Conservation (phyloP, 1,284 basidiomycete genomes). For the Phylloboletellus chloephorus region DNA sequence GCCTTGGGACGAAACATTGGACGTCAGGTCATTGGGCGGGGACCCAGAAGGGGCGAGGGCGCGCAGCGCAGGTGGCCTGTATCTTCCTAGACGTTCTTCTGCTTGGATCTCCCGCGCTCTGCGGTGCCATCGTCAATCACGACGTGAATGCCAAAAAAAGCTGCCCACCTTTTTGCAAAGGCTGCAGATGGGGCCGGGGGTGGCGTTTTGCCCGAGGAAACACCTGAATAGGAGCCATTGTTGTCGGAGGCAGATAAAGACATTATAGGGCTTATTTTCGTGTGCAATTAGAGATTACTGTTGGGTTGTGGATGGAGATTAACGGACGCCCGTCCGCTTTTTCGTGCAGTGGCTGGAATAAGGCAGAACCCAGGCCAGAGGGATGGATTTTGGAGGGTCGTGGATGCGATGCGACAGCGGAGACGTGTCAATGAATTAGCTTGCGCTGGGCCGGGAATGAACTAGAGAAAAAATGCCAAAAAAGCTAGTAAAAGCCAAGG, state of each 20-base stretch:
- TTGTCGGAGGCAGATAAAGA: slow-evolving; percentile 80
- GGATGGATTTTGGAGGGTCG: slow-evolving; percentile 25
- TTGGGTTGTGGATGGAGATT: slow-evolving; percentile 44
- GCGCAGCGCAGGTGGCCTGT: slow-evolving; percentile 76
- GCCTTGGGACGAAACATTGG: slow-evolving; percentile 49
- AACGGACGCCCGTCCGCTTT: slow-evolving; percentile 33
- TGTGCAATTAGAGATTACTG: slow-evolving; percentile 78
- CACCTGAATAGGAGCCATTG: slow-evolving; percentile 70
- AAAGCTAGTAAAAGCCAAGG: slow-evolving; percentile 29
- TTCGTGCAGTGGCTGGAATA: slow-evolving; percentile 29
- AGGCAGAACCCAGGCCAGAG: slow-evolving; percentile 18
- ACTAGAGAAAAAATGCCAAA: slow-evolving; percentile 16
- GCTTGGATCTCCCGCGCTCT: slow-evolving; percentile 80
- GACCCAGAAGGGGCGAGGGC: slow-evolving; percentile 63
- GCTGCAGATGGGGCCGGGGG: slow-evolving; percentile 86
- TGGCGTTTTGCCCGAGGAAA: slow-evolving; percentile 79
- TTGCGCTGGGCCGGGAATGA: slow-evolving; percentile 28
- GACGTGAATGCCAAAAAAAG: slow-evolving; percentile 14
- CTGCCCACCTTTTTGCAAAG: slow-evolving; percentile 71
- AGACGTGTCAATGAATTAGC: slow-evolving; percentile 32
- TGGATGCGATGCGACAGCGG: slow-evolving; percentile 28
- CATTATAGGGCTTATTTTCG: slow-evolving; percentile 68
- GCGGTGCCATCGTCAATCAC: slow-evolving; percentile 16
- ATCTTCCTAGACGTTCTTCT: slow-evolving; percentile 66
- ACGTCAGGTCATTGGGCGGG: slow-evolving; percentile 59